Percentiles rank a stretch among this genome's conserved stretches.
Evolutionary conservation across 129 eudicot genomes (phyloP).

Genomic region (Pulicaria dysenterica): DNA sequence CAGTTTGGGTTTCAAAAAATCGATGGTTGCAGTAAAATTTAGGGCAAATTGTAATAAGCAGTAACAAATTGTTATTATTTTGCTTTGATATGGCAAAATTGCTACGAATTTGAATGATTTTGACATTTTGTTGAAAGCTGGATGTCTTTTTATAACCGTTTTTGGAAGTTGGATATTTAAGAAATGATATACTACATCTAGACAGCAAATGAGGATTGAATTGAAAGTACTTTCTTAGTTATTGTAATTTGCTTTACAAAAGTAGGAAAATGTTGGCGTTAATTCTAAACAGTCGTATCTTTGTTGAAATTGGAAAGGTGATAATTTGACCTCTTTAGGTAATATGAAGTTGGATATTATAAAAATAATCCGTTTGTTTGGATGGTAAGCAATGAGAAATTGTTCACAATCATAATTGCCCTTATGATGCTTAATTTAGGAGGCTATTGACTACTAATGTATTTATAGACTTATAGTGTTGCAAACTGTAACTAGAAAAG

Average conservation of each 20-base stretch:
- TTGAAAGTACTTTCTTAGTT: not conserved
- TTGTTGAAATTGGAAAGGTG: slow-evolving; percentile 9
- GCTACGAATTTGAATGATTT: too few relatives aligned
- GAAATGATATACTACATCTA: too few relatives aligned
- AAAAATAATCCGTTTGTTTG: too few relatives aligned
- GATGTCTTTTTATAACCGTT: too few relatives aligned
- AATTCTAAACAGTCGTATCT: slow-evolving; percentile 10
- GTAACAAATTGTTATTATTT: not conserved
- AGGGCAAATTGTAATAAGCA: not conserved
- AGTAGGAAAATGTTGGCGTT: slow-evolving; percentile 9
- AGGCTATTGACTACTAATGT: not conserved
- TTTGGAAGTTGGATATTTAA: too few relatives aligned
- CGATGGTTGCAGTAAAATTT: slow-evolving; percentile 1
- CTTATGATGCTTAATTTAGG: too few relatives aligned
- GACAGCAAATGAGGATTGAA: too few relatives aligned
- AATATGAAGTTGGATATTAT: not conserved
- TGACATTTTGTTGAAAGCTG: too few relatives aligned
- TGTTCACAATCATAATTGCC: too few relatives aligned
- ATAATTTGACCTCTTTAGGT: slow-evolving; percentile 11
- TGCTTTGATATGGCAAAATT: not conserved
- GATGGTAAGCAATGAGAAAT: too few relatives aligned
- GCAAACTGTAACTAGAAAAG: slow-evolving; percentile 4
- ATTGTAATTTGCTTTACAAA: not conserved
- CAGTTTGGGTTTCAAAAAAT: not conserved
- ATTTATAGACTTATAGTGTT: not conserved